A percentile compares a stretch with the other conserved stretches of the same genome.
Evolutionary conservation across 2,329 filamentous ascomycete species (phyloP).

Genomic region (Chaetothyriales sp.): DNA sequence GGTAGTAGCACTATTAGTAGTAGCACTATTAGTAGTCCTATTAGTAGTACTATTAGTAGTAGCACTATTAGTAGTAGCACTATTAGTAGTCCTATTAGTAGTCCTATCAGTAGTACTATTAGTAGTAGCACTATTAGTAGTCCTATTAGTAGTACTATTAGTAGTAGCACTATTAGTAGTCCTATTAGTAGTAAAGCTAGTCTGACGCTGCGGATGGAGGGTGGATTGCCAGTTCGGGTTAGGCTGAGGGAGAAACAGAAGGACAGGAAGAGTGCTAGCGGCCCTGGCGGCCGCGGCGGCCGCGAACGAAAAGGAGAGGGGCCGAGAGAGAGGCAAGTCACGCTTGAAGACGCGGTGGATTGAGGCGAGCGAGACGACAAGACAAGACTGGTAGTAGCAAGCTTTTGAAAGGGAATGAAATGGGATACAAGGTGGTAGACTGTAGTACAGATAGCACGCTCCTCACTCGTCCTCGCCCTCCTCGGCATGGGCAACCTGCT

Average conservation of each 20-base stretch:
- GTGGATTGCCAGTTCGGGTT: conserved; percentile 36
- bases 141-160: too few species aligned
- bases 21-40: too few species aligned
- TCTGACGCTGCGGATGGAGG: conserved; percentile 51
- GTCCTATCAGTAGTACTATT: conserved; percentile 18
- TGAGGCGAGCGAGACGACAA: not conserved
- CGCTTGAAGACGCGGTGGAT: not conserved
- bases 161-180: conserved; percentile 15
- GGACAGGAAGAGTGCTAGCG: not conserved
- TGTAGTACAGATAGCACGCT: not conserved
- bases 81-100: conserved; percentile 39
- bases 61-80: conserved; percentile 18
- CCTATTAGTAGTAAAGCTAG: conserved; percentile 47
- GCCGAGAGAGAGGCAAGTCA: not conserved
- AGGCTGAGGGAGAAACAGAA: not conserved
- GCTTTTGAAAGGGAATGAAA: not conserved
- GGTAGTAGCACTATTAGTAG: too few species aligned
- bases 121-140: too few species aligned
- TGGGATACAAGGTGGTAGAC: not conserved
- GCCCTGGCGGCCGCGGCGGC: too few species aligned
- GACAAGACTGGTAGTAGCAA: not conserved
- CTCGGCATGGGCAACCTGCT: conserved; percentile 46
- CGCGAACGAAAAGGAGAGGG: not conserved
- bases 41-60: too few species aligned
- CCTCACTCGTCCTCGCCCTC: conserved; percentile 21